phyloP scores from a whole-genome alignment of 2,329 filamentous ascomycete genomes.

The Shiraia sp. region DNA sequence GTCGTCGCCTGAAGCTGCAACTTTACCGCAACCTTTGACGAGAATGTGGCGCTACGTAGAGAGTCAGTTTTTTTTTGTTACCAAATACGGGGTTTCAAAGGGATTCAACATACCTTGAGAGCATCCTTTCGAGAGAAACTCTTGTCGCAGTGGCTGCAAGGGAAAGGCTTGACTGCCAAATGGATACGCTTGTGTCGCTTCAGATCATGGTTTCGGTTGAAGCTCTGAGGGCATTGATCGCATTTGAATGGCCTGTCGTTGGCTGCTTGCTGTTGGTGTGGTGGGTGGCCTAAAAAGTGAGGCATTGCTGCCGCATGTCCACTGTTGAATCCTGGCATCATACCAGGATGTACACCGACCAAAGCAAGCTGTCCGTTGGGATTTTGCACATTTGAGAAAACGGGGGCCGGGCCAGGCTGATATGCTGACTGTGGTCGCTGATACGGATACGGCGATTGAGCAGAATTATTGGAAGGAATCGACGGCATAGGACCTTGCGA shows the following conservation, averaged over 20 bases:
- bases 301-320: conserved; percentile 69
- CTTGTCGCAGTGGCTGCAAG: conserved; percentile 89
- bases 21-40: conserved; percentile 69
- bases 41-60: conserved; percentile 63
- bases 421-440: conserved; percentile 47
- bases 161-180: conserved; percentile 92
- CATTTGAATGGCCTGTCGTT: conserved; percentile 93
- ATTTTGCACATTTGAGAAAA: conserved; percentile 78
- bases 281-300: conserved; percentile 58
- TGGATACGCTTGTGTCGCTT: conserved; percentile 97
- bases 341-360: conserved; percentile 62
- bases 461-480: conserved; percentile 52
- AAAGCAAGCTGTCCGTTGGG: conserved; percentile 73
- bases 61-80: conserved; percentile 40
- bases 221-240: conserved; percentile 87
- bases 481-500: conserved; percentile 49
- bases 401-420: conserved; percentile 60
- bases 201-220: conserved; percentile 94
- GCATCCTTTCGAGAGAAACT: conserved; percentile 97
- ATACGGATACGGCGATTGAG: conserved; percentile 53
- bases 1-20: conserved; percentile 33
- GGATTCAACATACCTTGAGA: conserved; percentile 72
- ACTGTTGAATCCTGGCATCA: conserved; percentile 64
- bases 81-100: neutral
- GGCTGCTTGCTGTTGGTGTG: conserved; percentile 55